phyloP scores from a whole-genome alignment of 2,329 filamentous ascomycete genomes.

The Fusarium floridanum region DNA sequence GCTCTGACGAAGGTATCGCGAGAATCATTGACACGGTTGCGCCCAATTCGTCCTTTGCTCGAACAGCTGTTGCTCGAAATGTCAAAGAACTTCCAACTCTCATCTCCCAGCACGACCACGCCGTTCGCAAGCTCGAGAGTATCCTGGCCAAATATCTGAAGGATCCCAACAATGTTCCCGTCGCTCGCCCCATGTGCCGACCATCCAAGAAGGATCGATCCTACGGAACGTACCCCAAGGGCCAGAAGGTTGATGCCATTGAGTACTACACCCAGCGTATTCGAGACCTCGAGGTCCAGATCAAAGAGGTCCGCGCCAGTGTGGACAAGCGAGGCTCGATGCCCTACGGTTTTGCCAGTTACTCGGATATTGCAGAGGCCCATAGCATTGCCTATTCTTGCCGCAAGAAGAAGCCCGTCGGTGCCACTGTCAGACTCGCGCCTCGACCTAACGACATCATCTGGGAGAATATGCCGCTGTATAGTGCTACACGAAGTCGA shows the following conservation, averaged over 20 bases:
- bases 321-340: constrained; percentile 91
- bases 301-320: constrained; percentile 83
- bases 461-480: constrained; percentile 91
- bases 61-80: constrained; percentile 88
- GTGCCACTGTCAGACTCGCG: constrained; percentile 81
- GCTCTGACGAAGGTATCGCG: constrained; percentile 88
- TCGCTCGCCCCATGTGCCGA: constrained; percentile 81
- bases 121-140: constrained; percentile 85
- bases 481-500: constrained; percentile 75
- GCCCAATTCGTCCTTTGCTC: constrained; percentile 81
- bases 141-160: constrained; percentile 91
- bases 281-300: constrained; percentile 82
- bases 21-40: constrained; percentile 85
- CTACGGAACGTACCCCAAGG: constrained; percentile 72
- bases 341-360: constrained; percentile 95
- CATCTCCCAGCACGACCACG: constrained; percentile 84
- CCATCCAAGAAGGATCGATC: constrained; percentile 84
- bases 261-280: constrained; percentile 92
- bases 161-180: constrained; percentile 83
- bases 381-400: constrained; percentile 88
- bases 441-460: constrained; percentile 93
- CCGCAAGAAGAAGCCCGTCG: constrained; percentile 83
- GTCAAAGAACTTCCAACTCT: constrained; percentile 89
- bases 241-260: constrained; percentile 90
- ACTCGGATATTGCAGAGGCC: constrained; percentile 87